Percentiles rank a stretch among this genome's conserved stretches.
These are phyloP conservation scores for Lycium barbarum DNA, from an alignment of 257 asterid species.

Conservation along the genomic window DNA sequence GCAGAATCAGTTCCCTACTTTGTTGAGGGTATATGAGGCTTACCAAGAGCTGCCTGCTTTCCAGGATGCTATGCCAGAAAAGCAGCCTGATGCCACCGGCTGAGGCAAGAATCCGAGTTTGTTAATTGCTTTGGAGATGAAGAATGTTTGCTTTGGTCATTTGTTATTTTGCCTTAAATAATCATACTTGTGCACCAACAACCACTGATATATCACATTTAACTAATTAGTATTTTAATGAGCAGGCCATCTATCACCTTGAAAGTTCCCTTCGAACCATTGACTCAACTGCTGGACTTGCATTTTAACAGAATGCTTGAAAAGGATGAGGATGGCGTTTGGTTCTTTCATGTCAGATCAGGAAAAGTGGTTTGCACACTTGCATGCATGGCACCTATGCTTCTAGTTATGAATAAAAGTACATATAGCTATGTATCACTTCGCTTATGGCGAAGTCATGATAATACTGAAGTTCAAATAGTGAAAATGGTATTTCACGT, in stretches of 20 bases:
- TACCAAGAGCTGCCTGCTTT: slow-evolving; percentile 59
- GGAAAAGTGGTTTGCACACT: neutral
- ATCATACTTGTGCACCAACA: slow-evolving; percentile 3
- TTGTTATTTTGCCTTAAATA: neutral
- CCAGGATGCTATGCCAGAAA: slow-evolving; percentile 60
- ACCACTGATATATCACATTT: neutral
- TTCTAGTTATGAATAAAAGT: neutral
- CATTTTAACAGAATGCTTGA: slow-evolving; percentile 1
- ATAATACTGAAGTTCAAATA: neutral
- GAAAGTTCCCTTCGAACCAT: slow-evolving; percentile 12
- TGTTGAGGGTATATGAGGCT: slow-evolving; percentile 48
- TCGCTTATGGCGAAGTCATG: neutral
- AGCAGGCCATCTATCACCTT: neutral
- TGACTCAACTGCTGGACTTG: neutral
- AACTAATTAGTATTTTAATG: neutral
- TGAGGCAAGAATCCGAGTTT: slow-evolving; percentile 44
- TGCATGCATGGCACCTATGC: neutral
- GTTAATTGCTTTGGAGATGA: neutral
- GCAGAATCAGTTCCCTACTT: slow-evolving; percentile 61
- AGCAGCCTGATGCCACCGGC: slow-evolving; percentile 67
- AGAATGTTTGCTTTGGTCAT: neutral
- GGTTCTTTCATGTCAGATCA: neutral
- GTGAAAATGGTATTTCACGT: neutral
- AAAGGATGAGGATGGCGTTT: neutral
- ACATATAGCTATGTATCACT: neutral